A percentile compares a stretch with the other conserved stretches of the same genome.
phyloP scores from a whole-genome alignment of 305 asterid species.

The Andrographis paniculata region DNA sequence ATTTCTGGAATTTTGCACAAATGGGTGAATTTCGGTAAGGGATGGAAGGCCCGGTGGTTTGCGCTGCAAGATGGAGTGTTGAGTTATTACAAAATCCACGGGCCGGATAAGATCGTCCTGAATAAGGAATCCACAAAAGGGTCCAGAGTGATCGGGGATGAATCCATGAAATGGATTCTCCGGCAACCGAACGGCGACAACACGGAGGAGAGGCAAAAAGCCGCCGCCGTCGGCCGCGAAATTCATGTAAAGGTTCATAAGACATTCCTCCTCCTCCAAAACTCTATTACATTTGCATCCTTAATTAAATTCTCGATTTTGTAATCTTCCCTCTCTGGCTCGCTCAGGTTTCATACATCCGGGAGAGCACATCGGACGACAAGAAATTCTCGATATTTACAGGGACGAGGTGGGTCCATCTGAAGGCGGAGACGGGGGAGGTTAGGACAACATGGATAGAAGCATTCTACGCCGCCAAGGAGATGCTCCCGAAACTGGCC shows the following conservation, averaged over 20 bases:
- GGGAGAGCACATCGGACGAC: conserved; percentile 90
- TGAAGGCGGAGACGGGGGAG: conserved; percentile 88
- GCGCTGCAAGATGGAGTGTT: conserved; percentile 92
- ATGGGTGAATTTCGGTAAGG: conserved; percentile 97
- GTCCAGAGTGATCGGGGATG: conserved; percentile 85
- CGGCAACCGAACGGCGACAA: conserved; percentile 23
- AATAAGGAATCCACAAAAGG: conserved; percentile 68
- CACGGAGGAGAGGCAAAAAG: conserved; percentile 30
- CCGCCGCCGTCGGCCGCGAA: conserved; percentile 97
- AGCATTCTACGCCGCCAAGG: conserved; percentile 86
- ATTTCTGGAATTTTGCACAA: conserved; percentile 72
- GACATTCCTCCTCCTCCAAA: background rate
- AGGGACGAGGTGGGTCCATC: conserved; percentile 90
- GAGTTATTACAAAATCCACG: conserved; percentile 92
- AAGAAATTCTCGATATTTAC: conserved; percentile 88
- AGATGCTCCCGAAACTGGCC: conserved; percentile 88
- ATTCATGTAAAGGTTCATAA: conserved; percentile 84
- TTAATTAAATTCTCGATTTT: too few species aligned
- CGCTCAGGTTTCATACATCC: conserved; percentile 76
- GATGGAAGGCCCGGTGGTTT: conserved; percentile 97
- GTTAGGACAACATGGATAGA: conserved; percentile 81
- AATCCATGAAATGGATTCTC: conserved; percentile 48
- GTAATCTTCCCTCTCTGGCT: background rate
- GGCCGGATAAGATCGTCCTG: conserved; percentile 74
- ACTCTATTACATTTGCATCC: too few species aligned